Base-by-base conservation (phyloP, 371 early-diverging fungal genomes). In the Mucor lusitanicus region DNA sequence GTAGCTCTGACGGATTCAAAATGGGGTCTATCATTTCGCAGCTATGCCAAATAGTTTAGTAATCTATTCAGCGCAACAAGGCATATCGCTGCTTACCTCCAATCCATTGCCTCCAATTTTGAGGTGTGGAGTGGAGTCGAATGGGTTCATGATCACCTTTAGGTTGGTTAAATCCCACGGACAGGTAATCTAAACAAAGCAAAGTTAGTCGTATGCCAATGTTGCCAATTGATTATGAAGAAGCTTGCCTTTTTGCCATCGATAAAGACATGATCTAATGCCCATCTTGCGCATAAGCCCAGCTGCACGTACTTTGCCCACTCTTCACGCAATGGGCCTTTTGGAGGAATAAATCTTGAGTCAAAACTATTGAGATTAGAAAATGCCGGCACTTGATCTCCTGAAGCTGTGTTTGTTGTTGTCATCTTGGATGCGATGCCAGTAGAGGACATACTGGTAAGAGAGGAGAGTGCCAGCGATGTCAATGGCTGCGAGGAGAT, bases 1-100 rank as follows among this genome's bases (percentile, higher is more conserved):
- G 80, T 81, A 9, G 75, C 78, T 11, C 84, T 73, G 12, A 78
- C 70, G n/a, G 81, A 81, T 65, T 84, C 84, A 71, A 84, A 81
- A 62, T 78, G 73, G 0, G 78, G 76, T 40, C 78, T 64, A 57
- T 84, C 84, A 59, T 84, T 84, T 12, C 84, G 78, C 27, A 84
- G 25, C 78, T 70, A 61, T 6, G 25, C 17, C 6, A 37, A 2
- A 13, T 21, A 13, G n/a, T 25, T 64, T 3, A 44, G 66, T 9
- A 6, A 15, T 3, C 1, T 1, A n/a, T n/a, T 15, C 15, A 42
- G n/a, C 13, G 6, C 6, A 17, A 42, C 6, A 50, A 9, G 6
- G 25, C 50, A 5, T 25, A 9, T 50, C 21, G 25, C 7, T 33
- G 19, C 32, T 54, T 62, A 77, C 81, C 56, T 79, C 80, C 19